Evolutionary conservation across 345 rosid genomes (phyloP), one percentile per base, ranked within the genome.

Genomic region (Xanthoceras sorbifolium): DNA sequence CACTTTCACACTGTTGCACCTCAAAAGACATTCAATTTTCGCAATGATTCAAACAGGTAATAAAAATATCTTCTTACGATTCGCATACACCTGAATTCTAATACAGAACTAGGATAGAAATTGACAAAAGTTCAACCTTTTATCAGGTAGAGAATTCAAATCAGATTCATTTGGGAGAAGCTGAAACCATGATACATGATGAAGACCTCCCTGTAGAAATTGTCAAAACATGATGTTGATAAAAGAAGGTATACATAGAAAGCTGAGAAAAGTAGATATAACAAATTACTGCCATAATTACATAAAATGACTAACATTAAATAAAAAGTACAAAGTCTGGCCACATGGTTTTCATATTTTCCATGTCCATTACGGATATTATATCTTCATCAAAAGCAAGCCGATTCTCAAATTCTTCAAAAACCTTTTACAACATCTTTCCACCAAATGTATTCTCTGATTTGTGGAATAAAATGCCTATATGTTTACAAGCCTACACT

Each of bases 121-220:
- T 23, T 54, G 23, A 15, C 61, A 64, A n/a, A n/a, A 52, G 57
- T 73, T 46, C 64, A 74, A 93, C 99, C 99, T 92, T 86, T 84
- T 85, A 76, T 92, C 98, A 9, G 88, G 81, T 15, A 90, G 74
- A 78, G 89, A 83, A 67, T 81, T 92, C 68, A 96, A 80, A 82
- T 92, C 97, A 74, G 97, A 79, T 81, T 96, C 99, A 73, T 83
- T 83, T 4, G 98, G 99, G 74, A 91, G 93, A 82, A 92, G 92
- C 87, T 96, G 99, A 86, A 96, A 96, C 99, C 99, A 96, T 20
- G 99, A 92, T 46, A 93, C 79, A 26, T 89, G 91, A 72, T 90
- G 92, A 71, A 93, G 87, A 86, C 97, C 94, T 61, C 97, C 95
- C 99, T 96, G 90, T 31, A 32, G 34, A 75, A 78, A 71, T 50